Percentiles rank a stretch among this genome's conserved stretches.
Evolutionary conservation across 441 rosid species (phyloP).

Genomic region (Gossypium davidsonii): DNA sequence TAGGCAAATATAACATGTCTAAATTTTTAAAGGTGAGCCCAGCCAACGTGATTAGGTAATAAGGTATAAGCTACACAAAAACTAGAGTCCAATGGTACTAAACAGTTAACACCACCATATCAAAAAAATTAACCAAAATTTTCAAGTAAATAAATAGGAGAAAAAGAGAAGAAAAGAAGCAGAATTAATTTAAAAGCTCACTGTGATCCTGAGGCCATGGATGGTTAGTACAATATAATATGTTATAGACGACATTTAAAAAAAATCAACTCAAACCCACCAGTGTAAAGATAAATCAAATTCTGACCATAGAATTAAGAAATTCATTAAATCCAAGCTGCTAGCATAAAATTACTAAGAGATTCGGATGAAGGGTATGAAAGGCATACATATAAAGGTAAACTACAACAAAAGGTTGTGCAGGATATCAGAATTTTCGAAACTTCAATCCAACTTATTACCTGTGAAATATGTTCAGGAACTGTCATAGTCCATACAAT

Average conservation of each 20-base stretch:
- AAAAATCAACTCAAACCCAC: slow-evolving; percentile 5
- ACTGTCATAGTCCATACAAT: slow-evolving; percentile 74
- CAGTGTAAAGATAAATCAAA: neutral
- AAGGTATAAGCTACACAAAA: neutral
- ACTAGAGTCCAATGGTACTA: neutral
- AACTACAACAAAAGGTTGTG: neutral
- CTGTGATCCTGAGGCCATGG: neutral
- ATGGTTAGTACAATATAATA: neutral
- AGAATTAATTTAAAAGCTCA: neutral
- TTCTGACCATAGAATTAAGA: neutral
- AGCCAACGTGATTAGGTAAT: neutral
- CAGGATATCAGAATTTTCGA: neutral
- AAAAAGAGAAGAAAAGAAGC: neutral
- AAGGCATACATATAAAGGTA: slow-evolving; percentile 3
- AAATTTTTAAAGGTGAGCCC: neutral
- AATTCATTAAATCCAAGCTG: slow-evolving; percentile 1
- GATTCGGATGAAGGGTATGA: neutral
- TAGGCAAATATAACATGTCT: neutral
- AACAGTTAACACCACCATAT: neutral
- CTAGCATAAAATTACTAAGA: neutral
- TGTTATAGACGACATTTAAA: neutral
- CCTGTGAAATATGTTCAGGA: slow-evolving; percentile 75
- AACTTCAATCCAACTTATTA: slow-evolving; percentile 24
- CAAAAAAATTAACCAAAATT: neutral
- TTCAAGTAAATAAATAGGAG: neutral